Percentiles rank a stretch among this genome's conserved stretches.
Evolutionary conservation across 2,329 filamentous ascomycete genomes (phyloP).

Genomic region (Botrytis fragariae): DNA sequence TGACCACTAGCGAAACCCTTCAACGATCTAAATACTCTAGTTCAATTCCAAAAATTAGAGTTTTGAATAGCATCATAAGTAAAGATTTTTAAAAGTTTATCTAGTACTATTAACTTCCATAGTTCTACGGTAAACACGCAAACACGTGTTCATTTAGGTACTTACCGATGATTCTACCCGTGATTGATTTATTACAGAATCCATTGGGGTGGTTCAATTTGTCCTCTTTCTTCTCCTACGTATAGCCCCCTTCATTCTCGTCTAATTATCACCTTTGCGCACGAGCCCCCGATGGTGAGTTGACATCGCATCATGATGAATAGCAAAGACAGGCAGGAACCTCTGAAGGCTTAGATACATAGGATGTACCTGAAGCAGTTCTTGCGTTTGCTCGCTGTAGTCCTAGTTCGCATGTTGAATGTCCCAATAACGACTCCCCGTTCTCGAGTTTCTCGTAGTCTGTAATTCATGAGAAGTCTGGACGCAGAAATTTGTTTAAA

Average conservation of each 20-base stretch:
- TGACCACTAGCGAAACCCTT: background rate
- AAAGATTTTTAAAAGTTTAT: background rate
- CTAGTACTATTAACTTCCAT: background rate
- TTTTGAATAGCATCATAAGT: background rate
- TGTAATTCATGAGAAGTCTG: background rate
- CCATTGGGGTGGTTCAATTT: background rate
- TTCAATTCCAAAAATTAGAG: background rate
- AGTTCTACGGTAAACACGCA: background rate
- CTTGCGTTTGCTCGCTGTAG: background rate
- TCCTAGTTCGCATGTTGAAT: background rate
- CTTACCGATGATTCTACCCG: fast-evolving
- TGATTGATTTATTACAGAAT: background rate
- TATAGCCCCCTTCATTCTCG: background rate
- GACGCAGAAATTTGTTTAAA: background rate
- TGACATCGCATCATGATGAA: background rate
- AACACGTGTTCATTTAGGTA: background rate
- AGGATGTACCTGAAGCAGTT: background rate
- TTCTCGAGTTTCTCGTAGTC: background rate
- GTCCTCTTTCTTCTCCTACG: background rate
- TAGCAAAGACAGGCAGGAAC: background rate
- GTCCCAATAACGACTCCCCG: background rate
- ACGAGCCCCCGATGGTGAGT: background rate
- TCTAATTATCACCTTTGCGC: background rate
- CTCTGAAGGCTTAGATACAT: background rate
- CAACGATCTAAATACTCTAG: background rate